Percentiles rank a stretch among this genome's conserved stretches.
phyloP scores from a whole-genome alignment of 2,329 filamentous ascomycete species.

The Colletotrichum viniferum region DNA sequence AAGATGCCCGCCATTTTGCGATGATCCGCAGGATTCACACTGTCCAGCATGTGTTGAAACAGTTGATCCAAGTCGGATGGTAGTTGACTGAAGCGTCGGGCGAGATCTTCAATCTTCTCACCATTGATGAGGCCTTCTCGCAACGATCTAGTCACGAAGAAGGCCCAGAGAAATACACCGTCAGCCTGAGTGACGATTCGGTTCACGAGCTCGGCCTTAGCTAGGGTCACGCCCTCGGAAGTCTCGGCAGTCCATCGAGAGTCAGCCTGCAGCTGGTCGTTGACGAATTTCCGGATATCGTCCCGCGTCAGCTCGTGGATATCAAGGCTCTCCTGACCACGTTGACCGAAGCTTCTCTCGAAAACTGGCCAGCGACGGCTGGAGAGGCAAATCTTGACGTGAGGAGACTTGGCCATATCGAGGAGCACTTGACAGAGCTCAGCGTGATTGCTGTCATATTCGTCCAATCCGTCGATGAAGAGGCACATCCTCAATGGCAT shows the following conservation, averaged over 20 bases:
- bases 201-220: background rate
- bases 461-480: background rate
- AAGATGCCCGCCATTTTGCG: background rate
- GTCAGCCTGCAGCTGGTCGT: background rate
- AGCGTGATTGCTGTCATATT: background rate
- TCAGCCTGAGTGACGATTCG: background rate
- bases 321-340: background rate
- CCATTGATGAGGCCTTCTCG: background rate
- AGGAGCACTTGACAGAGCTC: background rate
- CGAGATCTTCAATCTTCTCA: background rate
- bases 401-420: background rate
- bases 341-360: background rate
- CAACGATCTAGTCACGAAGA: background rate
- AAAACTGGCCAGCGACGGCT: background rate
- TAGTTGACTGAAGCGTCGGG: background rate
- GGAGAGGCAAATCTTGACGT: background rate
- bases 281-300: background rate
- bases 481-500: background rate
- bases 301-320: background rate
- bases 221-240: background rate
- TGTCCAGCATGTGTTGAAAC: background rate
- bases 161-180: background rate
- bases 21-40: background rate
- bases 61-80: background rate
- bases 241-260: background rate